These are phyloP conservation scores for Cynanchum wilfordii DNA, from an alignment of 257 asterid species.

Conservation along the genomic window DNA sequence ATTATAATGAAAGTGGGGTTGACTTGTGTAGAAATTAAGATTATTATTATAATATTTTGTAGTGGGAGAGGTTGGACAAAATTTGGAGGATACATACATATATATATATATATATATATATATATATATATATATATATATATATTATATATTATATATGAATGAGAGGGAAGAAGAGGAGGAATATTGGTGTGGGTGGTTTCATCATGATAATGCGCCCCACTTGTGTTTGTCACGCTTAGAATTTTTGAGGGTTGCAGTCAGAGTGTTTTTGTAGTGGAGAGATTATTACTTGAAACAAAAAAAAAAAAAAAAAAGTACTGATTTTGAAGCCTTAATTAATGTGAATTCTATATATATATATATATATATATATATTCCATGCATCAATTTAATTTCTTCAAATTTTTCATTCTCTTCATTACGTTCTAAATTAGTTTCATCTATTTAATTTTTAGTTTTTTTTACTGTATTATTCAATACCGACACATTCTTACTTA, in stretches of 20 bases:
- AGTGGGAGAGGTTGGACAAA: slow-evolving; percentile 16
- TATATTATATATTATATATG: too few species aligned
- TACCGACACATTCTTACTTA: too few species aligned
- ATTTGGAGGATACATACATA: too few species aligned
- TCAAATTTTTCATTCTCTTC: too few species aligned
- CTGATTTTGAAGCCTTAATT: slow-evolving; percentile 10
- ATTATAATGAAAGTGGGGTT: slow-evolving; percentile 35
- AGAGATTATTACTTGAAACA: slow-evolving; percentile 11
- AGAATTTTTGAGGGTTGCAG: slow-evolving; percentile 37
- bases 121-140: too few species aligned
- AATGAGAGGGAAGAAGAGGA: background rate
- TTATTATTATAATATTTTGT: background rate
- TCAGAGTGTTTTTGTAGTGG: slow-evolving; percentile 29
- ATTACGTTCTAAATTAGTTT: too few species aligned
- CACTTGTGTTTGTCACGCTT: slow-evolving; percentile 86
- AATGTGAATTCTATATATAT: slow-evolving; percentile 5
- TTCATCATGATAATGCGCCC: slow-evolving; percentile 82
- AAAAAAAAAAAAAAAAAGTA: slow-evolving; percentile 2
- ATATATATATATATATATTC: background rate
- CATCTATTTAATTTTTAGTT: too few species aligned
- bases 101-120: too few species aligned
- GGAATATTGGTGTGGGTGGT: slow-evolving; percentile 19
- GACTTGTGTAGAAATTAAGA: slow-evolving; percentile 24
- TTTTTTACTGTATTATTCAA: too few species aligned
- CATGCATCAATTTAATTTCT: background rate